Evolutionary conservation across 805 yeast genomes (phyloP), one percentile per base, ranked within the genome.

Genomic region (Candida pseudofarinosa): DNA sequence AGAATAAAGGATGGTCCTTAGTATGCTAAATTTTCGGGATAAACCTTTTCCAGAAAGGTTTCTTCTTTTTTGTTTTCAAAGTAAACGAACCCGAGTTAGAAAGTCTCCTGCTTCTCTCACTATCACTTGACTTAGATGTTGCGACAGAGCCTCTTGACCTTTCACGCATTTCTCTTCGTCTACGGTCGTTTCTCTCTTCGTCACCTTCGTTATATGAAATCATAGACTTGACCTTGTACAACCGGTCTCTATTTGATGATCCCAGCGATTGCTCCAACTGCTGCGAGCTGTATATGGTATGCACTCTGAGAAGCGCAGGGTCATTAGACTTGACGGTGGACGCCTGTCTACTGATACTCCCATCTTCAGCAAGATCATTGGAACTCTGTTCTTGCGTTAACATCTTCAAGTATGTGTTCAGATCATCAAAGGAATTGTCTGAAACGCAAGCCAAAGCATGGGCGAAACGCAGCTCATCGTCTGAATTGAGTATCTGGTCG

Each of bases 171-270:
- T 41, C 45, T 35, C 34, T 41, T 17, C 47, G 19, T 33, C 38
- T 8, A 26, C 41, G 39, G 5, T 36, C 37, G 35, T 45, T 41
- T 20, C 40, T 51, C 47, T 52, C 51, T 45, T 65, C 68, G 19
- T 60, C 65, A 6, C 57, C 67, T 26, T 63, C 68, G 35, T 56
- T 55, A 46, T 63, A 58, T 31, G 66, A 65, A 20, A 70, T 60
- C 43, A 70, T 52, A 19, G 69, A 62, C 44, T 66, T 66, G n/a
- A 70, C 74, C 46, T 67, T 68, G 55, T 69, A 69, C 14, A 67
- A 65, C 17, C 34, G 26, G 18, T 30, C 28, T 18, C 31, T 38
- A 20, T 45, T 41, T 13, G 44, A 38, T 15, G 14, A 20, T 15
- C 30, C 26, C 13, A 17, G 40, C 14, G 17, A 32, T 10, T 7